Evolutionary conservation across 495 filamentous ascomycete species (phyloP).

Genomic region (Delitschia confertaspora): DNA sequence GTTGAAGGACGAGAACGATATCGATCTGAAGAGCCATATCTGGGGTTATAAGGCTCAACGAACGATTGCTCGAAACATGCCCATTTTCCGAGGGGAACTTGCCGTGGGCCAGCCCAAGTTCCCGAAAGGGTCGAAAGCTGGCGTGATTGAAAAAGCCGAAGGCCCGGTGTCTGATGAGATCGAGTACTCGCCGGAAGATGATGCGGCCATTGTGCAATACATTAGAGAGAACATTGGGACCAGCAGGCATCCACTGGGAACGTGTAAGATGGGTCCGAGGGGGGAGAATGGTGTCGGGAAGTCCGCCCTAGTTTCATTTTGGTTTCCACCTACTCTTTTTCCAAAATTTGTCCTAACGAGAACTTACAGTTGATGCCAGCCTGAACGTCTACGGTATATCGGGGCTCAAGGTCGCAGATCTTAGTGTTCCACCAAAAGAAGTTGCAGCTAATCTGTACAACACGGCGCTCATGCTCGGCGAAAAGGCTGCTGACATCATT

Average conservation of each 20-base stretch:
- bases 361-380: slow-evolving; percentile 41
- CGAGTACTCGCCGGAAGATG: slow-evolving; percentile 46
- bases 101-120: slow-evolving; percentile 45
- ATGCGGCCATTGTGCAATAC: slow-evolving; percentile 42
- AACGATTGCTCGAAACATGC: slow-evolving; percentile 48
- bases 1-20: slow-evolving; percentile 21
- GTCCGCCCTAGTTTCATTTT: no score
- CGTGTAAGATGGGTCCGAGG: slow-evolving; percentile 40
- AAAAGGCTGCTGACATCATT: slow-evolving; percentile 53
- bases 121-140: slow-evolving; percentile 38
- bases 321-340: no score
- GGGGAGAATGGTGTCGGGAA: slow-evolving; percentile 44
- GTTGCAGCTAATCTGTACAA: slow-evolving; percentile 55
- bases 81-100: slow-evolving; percentile 46
- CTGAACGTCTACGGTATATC: slow-evolving; percentile 44
- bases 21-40: slow-evolving; percentile 36
- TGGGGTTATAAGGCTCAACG: slow-evolving; percentile 36
- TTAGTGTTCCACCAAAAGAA: slow-evolving; percentile 48
- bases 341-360: no score
- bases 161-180: slow-evolving; percentile 29
- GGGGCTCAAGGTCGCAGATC: slow-evolving; percentile 42
- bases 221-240: slow-evolving; percentile 40
- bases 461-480: slow-evolving; percentile 50
- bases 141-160: slow-evolving; percentile 16
- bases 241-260: slow-evolving; percentile 46